phyloP scores from a whole-genome alignment of 116 monocot species.

The Posidonia oceanica region DNA sequence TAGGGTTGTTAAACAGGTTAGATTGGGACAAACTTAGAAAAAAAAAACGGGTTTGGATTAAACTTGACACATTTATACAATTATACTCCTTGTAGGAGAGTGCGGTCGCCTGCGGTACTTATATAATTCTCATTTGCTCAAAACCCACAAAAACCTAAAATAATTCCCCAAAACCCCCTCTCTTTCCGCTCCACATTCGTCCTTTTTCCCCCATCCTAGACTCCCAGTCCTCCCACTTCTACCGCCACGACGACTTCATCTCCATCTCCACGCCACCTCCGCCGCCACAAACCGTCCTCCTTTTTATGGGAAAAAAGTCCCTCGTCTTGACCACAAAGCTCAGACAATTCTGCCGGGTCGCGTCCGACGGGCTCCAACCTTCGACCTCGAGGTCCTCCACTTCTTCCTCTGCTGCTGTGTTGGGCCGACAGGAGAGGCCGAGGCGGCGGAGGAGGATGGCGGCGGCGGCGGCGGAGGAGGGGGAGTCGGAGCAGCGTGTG shows the following conservation, averaged over 20 bases:
- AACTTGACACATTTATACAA: too few relatives aligned
- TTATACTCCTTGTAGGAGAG: too few relatives aligned
- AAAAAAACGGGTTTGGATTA: too few relatives aligned
- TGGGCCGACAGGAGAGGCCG: background rate
- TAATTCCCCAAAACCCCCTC: too few relatives aligned
- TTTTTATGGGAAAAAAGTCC: conserved; percentile 20
- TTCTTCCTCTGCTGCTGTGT: background rate
- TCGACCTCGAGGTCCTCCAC: background rate
- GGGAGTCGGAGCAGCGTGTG: conserved; percentile 6
- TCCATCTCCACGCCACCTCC: background rate
- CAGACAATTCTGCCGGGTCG: conserved; percentile 11
- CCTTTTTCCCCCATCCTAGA: too few relatives aligned
- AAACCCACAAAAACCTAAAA: too few relatives aligned
- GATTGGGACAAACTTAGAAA: too few relatives aligned
- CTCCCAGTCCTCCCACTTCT: too few relatives aligned
- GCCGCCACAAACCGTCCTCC: background rate
- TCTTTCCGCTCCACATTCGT: too few relatives aligned
- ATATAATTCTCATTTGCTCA: background rate
- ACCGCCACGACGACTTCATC: background rate
- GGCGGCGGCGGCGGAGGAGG: conserved; percentile 6
- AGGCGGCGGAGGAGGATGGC: background rate
- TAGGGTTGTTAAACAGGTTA: too few relatives aligned
- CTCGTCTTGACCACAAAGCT: conserved; percentile 6
- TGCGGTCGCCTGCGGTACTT: too few relatives aligned
- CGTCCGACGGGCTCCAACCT: conserved; percentile 3